Evolutionary conservation across 1,139 yeast genomes (phyloP).

Genomic region (Magnusiomyces tetraspermus): DNA sequence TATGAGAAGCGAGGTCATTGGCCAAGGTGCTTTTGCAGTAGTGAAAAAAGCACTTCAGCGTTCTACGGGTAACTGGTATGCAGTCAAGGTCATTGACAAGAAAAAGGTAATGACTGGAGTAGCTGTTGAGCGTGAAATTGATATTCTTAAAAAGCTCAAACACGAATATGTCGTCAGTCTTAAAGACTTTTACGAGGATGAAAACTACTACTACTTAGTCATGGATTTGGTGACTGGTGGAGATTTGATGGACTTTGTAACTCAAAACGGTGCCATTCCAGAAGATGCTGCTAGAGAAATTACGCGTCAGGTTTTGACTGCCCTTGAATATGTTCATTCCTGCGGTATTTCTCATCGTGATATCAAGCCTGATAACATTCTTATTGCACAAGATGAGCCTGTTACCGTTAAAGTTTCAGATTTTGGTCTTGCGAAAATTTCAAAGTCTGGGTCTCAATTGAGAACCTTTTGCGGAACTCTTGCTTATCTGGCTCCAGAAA

Average conservation of each 20-base stretch:
- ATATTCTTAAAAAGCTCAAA: constrained; percentile 61
- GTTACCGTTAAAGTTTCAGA: constrained; percentile 85
- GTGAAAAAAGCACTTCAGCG: constrained; percentile 87
- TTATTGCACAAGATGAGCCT: constrained; percentile 86
- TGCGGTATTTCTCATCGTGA: constrained; percentile 91
- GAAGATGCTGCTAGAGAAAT: constrained; percentile 86
- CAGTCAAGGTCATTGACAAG: constrained; percentile 82
- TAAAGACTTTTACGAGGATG: constrained; percentile 78
- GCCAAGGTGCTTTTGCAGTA: constrained; percentile 95
- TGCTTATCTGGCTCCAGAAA: constrained; percentile 92
- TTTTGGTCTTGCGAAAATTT: constrained; percentile 79
- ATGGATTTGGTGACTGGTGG: constrained; percentile 97
- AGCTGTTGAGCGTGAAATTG: constrained; percentile 82
- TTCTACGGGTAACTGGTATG: constrained; percentile 71
- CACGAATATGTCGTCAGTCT: constrained; percentile 80
- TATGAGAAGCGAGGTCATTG: constrained; percentile 73
- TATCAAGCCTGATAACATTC: constrained; percentile 75
- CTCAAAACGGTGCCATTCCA: constrained; percentile 82
- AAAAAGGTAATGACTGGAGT: constrained; percentile 72
- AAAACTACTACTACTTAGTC: constrained; percentile 68
- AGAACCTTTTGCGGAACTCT: constrained; percentile 86
- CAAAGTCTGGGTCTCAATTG: constrained; percentile 67
- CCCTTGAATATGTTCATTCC: constrained; percentile 77
- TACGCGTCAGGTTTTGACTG: constrained; percentile 71
- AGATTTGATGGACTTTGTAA: constrained; percentile 90